phyloP scores from a whole-genome alignment of 2,329 filamentous ascomycete genomes.

The Fusarium burgessii region DNA sequence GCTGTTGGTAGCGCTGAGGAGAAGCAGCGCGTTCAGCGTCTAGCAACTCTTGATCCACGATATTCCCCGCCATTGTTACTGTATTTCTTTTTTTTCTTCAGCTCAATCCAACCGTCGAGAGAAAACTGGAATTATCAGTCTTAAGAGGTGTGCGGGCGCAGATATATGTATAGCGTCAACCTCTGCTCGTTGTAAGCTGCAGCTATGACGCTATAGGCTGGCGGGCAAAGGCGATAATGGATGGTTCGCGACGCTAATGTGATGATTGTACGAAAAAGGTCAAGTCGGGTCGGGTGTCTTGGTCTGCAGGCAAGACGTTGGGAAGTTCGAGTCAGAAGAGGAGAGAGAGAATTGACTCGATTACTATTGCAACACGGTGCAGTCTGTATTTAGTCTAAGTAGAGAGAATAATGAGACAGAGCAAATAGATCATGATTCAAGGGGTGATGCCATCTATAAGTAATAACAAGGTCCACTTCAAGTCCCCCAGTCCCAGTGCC shows the following conservation, averaged over 20 bases:
- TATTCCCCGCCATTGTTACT: constrained; percentile 58
- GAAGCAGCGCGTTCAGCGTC: constrained; percentile 68
- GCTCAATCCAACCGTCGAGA: neutral
- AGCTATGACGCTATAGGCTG: constrained; percentile 43
- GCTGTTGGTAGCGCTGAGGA: constrained; percentile 53
- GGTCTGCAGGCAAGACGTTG: constrained; percentile 9
- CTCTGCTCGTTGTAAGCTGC: constrained; percentile 13
- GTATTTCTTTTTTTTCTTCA: neutral
- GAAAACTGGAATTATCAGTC: neutral
- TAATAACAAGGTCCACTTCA: constrained; percentile 17
- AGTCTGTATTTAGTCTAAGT: neutral
- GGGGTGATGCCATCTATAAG: constrained; percentile 38
- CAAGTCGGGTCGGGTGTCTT: constrained; percentile 19
- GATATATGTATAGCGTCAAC: constrained; percentile 9
- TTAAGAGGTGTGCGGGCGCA: constrained; percentile 11
- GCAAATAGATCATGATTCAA: constrained; percentile 8
- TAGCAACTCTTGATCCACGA: constrained; percentile 65
- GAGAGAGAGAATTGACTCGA: constrained; percentile 11
- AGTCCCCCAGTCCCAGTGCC: constrained; percentile 15
- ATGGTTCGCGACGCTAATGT: constrained; percentile 32
- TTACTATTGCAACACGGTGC: neutral
- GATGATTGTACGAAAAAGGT: constrained; percentile 14
- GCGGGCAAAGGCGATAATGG: constrained; percentile 9
- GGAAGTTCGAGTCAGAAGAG: constrained; percentile 2
- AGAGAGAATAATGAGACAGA: neutral